Conservation (phyloP, 2,329 filamentous ascomycete genomes). For the Aspergillus pseudoterreus region DNA sequence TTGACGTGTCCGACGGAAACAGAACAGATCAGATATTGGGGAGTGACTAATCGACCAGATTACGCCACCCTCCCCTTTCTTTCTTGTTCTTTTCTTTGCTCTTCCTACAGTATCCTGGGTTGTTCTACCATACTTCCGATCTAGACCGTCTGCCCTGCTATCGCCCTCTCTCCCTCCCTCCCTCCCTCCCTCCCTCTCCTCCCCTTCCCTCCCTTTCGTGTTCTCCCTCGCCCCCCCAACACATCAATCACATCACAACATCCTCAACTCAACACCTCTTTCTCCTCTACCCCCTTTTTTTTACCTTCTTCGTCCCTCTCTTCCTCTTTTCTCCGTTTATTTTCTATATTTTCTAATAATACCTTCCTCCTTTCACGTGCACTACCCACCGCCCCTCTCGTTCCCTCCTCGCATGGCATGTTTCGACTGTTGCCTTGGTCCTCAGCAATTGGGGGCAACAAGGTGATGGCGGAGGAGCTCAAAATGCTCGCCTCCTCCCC, state of each 20-base stretch:
- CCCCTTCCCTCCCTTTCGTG: constrained; percentile 19
- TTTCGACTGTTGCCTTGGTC: constrained; percentile 48
- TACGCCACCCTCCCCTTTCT: constrained; percentile 4
- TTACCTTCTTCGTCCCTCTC: constrained; percentile 9
- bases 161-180: constrained; percentile 19
- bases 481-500: constrained; percentile 39
- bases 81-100: constrained; percentile 3
- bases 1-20: no score
- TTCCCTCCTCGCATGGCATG: constrained; percentile 44
- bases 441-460: constrained; percentile 44
- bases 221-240: constrained; percentile 13
- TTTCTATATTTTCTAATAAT: constrained; percentile 7
- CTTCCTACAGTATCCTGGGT: neutral
- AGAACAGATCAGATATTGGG: neutral
- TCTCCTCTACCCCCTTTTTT: constrained; percentile 7
- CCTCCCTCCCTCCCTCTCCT: constrained; percentile 28
- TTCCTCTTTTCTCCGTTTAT: constrained; percentile 4
- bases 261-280: constrained; percentile 8
- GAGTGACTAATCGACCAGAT: neutral
- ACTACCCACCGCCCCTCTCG: constrained; percentile 8
- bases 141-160: constrained; percentile 5
- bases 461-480: constrained; percentile 41
- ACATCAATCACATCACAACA: constrained; percentile 14
- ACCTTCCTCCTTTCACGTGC: constrained; percentile 7
- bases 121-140: neutral